Percentiles rank a stretch among this genome's conserved stretches.
phyloP scores from a whole-genome alignment of 345 rosid genomes.

The Citrus reticulata region DNA sequence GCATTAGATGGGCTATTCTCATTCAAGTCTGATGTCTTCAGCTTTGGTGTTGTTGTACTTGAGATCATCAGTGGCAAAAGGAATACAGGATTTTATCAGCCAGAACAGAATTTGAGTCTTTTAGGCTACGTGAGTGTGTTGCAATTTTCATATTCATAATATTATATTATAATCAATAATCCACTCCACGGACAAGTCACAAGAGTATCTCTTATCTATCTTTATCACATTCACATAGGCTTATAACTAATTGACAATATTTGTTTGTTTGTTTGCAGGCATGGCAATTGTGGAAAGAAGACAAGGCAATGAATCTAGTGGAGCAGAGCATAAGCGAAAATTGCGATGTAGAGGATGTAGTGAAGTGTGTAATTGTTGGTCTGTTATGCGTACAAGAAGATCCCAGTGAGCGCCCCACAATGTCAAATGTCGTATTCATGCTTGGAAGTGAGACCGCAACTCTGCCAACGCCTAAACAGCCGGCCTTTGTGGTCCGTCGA shows the following conservation, averaged over 20 bases:
- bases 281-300: slow-evolving; percentile 52
- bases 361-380: slow-evolving; percentile 49
- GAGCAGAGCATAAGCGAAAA: slow-evolving; percentile 31
- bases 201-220: not conserved
- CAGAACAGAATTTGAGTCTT: slow-evolving; percentile 15
- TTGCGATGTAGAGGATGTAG: slow-evolving; percentile 18
- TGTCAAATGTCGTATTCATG: slow-evolving; percentile 53
- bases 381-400: slow-evolving; percentile 60
- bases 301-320: slow-evolving; percentile 30
- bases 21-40: slow-evolving; percentile 29
- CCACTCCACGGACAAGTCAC: too few relatives aligned
- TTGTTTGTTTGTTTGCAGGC: slow-evolving; percentile 30
- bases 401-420: slow-evolving; percentile 51
- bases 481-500: slow-evolving; percentile 41
- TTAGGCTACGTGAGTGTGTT: slow-evolving; percentile 13
- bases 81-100: slow-evolving; percentile 14
- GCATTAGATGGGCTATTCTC: slow-evolving; percentile 31
- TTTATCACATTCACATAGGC: not conserved
- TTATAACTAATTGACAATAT: too few relatives aligned
- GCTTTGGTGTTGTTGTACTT: slow-evolving; percentile 32
- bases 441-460: slow-evolving; percentile 34
- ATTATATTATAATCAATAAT: too few relatives aligned
- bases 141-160: not conserved
- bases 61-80: slow-evolving; percentile 29
- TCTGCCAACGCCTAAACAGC: slow-evolving; percentile 49